Percentiles rank a stretch among this genome's conserved stretches.
phyloP scores from a whole-genome alignment of 352 stramenopile genomes.

The Pythium oligandrum region DNA sequence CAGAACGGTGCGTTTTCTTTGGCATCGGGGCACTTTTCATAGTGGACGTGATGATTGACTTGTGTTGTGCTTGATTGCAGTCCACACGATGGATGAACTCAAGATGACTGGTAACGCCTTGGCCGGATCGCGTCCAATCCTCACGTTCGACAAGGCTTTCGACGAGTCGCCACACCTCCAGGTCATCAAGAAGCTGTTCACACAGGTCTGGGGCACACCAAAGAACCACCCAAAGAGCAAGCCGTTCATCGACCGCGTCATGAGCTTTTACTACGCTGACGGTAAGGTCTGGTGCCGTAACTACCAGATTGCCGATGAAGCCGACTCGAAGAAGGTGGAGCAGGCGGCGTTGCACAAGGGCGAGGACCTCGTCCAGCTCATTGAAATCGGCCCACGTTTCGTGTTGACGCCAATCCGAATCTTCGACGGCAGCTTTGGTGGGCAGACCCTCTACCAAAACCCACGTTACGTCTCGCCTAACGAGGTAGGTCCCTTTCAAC shows the following conservation, averaged over 20 bases:
- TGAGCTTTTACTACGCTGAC: conserved; percentile 95
- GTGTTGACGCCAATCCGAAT: conserved; percentile 98
- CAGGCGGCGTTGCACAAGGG: conserved; percentile 75
- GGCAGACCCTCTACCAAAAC: conserved; percentile 98
- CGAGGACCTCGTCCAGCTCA: conserved; percentile 92
- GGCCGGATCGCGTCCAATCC: conserved; percentile 93
- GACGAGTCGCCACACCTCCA: conserved; percentile 89
- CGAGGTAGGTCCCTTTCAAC: conserved; percentile 47
- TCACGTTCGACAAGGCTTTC: conserved; percentile 97
- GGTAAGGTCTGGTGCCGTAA: conserved; percentile 98
- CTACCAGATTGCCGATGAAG: conserved; percentile 91
- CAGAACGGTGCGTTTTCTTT: conserved; percentile 76
- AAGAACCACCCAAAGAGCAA: conserved; percentile 99
- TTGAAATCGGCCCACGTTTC: conserved; percentile 99
- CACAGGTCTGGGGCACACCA: conserved; percentile 93
- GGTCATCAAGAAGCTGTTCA: conserved; percentile 97
- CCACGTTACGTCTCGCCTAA: conserved; percentile 97
- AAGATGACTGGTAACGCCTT: conserved; percentile 99
- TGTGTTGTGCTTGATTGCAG: conserved; percentile 15
- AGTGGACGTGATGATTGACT: too few species aligned
- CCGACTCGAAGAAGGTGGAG: conserved; percentile 91
- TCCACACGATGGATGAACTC: conserved; percentile 99
- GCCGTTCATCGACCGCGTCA: conserved; percentile 99
- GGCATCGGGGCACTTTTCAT: too few species aligned
- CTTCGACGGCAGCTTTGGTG: conserved; percentile 98